These are phyloP conservation scores for Lathyrus aphaca DNA, from an alignment of 306 rosid genomes.

Conservation along the genomic window DNA sequence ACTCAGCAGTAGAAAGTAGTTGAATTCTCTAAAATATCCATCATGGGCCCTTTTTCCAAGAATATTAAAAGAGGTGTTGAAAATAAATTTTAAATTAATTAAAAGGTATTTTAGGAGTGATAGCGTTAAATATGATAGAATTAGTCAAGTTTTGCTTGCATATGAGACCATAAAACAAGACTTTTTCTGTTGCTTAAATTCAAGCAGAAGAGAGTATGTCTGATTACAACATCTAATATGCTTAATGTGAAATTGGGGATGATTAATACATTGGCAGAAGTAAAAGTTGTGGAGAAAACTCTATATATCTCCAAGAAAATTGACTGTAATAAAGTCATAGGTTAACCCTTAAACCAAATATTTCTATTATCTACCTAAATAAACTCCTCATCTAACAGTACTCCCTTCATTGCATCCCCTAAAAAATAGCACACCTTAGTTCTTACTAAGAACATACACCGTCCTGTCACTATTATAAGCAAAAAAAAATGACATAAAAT, in stretches of 20 bases:
- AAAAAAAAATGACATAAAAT: too few species aligned
- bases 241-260: conserved; percentile 9
- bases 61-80: too few species aligned
- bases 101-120: too few species aligned
- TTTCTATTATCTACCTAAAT: conserved; percentile 5
- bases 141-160: too few species aligned
- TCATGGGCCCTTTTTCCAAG: too few species aligned
- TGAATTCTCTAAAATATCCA: too few species aligned
- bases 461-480: too few species aligned
- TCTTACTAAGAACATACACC: background rate
- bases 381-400: conserved; percentile 18
- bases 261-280: conserved; percentile 6
- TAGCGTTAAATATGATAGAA: too few species aligned
- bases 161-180: too few species aligned
- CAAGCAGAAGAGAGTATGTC: background rate
- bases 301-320: conserved; percentile 22
- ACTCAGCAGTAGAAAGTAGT: too few species aligned
- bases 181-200: too few species aligned
- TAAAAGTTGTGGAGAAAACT: conserved; percentile 2
- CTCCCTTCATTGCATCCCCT: conserved; percentile 17
- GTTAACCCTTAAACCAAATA: conserved; percentile 27
- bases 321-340: conserved; percentile 15
- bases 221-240: conserved; percentile 33
- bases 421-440: conserved; percentile 2
- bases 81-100: too few species aligned